Base-by-base conservation (phyloP, 2,329 filamentous ascomycete genomes). In the Lachnellula arida region DNA sequence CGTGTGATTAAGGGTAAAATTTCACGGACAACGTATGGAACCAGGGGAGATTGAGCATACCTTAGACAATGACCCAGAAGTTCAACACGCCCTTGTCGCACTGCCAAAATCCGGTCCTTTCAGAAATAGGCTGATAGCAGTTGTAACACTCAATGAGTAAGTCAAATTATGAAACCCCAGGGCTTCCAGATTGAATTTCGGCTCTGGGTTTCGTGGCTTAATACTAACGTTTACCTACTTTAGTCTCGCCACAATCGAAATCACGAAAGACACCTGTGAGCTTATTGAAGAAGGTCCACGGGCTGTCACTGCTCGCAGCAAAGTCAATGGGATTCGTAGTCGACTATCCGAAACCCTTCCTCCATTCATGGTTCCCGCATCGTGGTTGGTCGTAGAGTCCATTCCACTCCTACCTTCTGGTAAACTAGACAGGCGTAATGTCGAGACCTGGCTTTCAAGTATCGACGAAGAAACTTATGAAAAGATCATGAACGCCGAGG, bases 21-120 rank as follows among this genome's bases (percentile, higher is more conserved):
- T 88, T 28, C 76, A 78, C 11, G 88, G 88, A 25, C 85, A 82
- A 60, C 74, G 85, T 53, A 79, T 87, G 51, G 88, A 85, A 70
- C 74, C 85, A 50, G 77, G 73, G 11, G 78, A 77, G 65, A 78
- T 77, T 52, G 80, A 75, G 65, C 72, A 71, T 58, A 53, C 63
- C 70, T 23, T 73, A 52, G 56, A 70, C 60, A 52, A 68, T 66
- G 11, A 73, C 77, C 34, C 55, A 51, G 23, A 58, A 61, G 3
- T 47, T 9, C 46, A 47, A 37, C 28, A 51, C 23, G 39, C 28
- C 83, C 81, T 0, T 80, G 81, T 0, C 81, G 84, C 58, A 68
- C 84, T 1, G 80, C 80, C 1, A 72, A 73, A 22, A 81, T 82
- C 54, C 73, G 80, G 46, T 12, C 44, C 34, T 28, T 52, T 49